These are phyloP conservation scores for Fusarium verrucosum DNA, from an alignment of 2,329 filamentous ascomycete species.

Conservation along the genomic window DNA sequence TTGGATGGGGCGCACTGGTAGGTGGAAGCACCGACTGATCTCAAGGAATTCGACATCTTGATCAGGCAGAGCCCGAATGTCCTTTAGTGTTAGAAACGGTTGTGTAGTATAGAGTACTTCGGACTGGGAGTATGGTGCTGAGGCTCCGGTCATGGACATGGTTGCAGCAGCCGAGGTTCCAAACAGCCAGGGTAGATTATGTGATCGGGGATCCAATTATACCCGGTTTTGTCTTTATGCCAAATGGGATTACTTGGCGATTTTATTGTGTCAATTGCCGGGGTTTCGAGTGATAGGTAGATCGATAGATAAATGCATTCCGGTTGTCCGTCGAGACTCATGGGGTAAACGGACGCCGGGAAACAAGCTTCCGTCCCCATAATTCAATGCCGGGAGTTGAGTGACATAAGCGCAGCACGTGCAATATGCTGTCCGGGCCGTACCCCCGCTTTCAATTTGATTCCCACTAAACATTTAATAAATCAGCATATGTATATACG, in stretches of 20 bases:
- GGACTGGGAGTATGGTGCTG: not conserved
- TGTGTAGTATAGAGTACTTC: not conserved
- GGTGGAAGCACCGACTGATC: conserved; percentile 7
- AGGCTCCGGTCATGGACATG: not conserved
- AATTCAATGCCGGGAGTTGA: not conserved
- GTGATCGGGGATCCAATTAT: not conserved
- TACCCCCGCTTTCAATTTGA: too few species aligned
- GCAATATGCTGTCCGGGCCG: too few species aligned
- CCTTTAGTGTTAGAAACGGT: not conserved
- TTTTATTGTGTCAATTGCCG: not conserved
- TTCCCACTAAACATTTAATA: too few species aligned
- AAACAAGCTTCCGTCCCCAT: conserved; percentile 1
- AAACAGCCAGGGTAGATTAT: not conserved
- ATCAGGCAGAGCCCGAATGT: not conserved
- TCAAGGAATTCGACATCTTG: conserved; percentile 10
- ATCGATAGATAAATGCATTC: too few species aligned
- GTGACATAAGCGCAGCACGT: too few species aligned
- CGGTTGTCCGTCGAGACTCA: not conserved
- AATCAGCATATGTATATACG: too few species aligned
- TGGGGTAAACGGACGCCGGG: not conserved
- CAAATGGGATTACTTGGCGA: not conserved
- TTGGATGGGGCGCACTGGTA: not conserved
- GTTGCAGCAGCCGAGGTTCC: not conserved
- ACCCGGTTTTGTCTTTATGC: fast-evolving
- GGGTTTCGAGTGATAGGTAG: not conserved